These are phyloP conservation scores for Paralagenidium karlingii DNA, from an alignment of 352 stramenopile genomes.

Conservation along the genomic window DNA sequence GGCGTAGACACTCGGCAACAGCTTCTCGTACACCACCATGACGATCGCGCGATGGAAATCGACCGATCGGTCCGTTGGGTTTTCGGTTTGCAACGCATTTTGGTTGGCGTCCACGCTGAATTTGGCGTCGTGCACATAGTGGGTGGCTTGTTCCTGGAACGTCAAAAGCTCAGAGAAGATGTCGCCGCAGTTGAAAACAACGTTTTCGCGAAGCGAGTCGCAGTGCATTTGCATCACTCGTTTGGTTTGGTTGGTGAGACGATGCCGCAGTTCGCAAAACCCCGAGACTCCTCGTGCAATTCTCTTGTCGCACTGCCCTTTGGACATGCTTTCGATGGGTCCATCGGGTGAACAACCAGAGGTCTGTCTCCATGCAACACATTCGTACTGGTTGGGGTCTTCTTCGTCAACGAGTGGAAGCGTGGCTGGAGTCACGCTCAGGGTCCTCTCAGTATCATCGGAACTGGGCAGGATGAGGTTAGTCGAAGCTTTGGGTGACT, in stretches of 20 bases:
- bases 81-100: background rate
- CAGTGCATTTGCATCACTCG: slow-evolving; percentile 52
- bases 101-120: no score
- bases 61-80: no score
- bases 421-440: no score
- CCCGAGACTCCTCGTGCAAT: slow-evolving; percentile 16
- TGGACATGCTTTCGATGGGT: background rate
- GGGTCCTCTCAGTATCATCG: no score
- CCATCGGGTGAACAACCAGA: slow-evolving; percentile 9
- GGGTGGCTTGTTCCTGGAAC: slow-evolving; percentile 18
- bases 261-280: slow-evolving; percentile 30
- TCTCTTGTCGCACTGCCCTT: slow-evolving; percentile 7
- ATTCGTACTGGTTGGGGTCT: slow-evolving; percentile 19
- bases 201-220: slow-evolving; percentile 24
- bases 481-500: no score
- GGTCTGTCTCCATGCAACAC: slow-evolving; percentile 9
- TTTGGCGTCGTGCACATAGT: slow-evolving; percentile 33
- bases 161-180: slow-evolving; percentile 27
- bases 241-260: slow-evolving; percentile 8
- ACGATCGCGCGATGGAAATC: slow-evolving; percentile 14
- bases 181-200: slow-evolving; percentile 28
- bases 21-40: slow-evolving; percentile 38
- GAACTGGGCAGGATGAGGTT: no score
- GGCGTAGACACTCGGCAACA: slow-evolving; percentile 33
- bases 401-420: no score